These are phyloP conservation scores for Russula foetens DNA, from an alignment of 768 basidiomycete genomes.

Conservation along the genomic window DNA sequence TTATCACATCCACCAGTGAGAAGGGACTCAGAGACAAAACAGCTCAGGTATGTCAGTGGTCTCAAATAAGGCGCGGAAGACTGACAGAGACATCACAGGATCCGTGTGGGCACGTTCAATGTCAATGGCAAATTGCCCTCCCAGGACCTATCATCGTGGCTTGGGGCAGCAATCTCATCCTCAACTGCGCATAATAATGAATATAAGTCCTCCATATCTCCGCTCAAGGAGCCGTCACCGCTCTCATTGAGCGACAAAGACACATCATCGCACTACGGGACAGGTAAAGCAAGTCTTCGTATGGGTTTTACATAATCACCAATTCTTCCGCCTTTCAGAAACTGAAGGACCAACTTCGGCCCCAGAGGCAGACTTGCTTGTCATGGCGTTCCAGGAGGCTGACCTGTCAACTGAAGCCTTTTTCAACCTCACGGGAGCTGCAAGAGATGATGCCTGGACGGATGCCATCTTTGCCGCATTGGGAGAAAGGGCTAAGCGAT, in stretches of 20 bases:
- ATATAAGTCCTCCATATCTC: conserved; percentile 19
- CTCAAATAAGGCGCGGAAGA: neutral
- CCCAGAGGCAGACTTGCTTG: conserved; percentile 56
- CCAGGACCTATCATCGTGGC: conserved; percentile 63
- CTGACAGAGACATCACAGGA: conserved; percentile 28
- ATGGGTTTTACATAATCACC: neutral
- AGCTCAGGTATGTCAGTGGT: conserved; percentile 19
- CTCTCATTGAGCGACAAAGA: conserved; percentile 20
- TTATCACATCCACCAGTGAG: conserved; percentile 9
- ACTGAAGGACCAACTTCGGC: neutral
- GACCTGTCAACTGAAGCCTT: conserved; percentile 74
- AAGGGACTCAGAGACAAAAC: neutral
- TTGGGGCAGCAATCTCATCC: conserved; percentile 28
- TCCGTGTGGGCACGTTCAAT: conserved; percentile 77
- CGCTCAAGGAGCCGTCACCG: conserved; percentile 23
- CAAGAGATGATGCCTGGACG: conserved; percentile 66
- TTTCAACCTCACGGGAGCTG: conserved; percentile 55
- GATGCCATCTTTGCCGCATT: conserved; percentile 57
- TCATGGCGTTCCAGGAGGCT: conserved; percentile 76
- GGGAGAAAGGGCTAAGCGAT: conserved; percentile 54
- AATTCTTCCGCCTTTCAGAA: neutral
- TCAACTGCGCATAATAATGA: neutral
- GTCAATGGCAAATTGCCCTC: conserved; percentile 73
- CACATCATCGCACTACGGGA: neutral
- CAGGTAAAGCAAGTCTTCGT: conserved; percentile 1